Conservation (phyloP, 2,329 filamentous ascomycete genomes). For the Apiospora marii region DNA sequence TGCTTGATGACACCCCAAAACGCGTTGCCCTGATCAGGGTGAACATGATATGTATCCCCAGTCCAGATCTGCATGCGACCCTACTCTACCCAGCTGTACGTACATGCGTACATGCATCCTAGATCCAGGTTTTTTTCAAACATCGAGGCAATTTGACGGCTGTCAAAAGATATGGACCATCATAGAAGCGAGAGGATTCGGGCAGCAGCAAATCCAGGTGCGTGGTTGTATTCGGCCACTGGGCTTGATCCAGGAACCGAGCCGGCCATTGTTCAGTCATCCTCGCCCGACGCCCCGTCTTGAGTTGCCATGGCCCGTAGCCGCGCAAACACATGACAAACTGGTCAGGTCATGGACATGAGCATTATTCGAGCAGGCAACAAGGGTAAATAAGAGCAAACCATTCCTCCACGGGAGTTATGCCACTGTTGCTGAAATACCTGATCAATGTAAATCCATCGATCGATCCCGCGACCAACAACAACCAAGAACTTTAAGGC, state of each 20-base stretch:
- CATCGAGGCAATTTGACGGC: background rate
- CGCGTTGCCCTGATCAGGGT: slow-evolving; percentile 3
- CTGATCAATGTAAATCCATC: background rate
- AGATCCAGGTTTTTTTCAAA: background rate
- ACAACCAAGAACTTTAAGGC: background rate
- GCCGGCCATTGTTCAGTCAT: slow-evolving; percentile 1
- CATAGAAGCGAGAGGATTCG: background rate
- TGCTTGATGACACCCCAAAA: slow-evolving; percentile 1
- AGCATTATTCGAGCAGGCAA: background rate
- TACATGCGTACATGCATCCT: background rate
- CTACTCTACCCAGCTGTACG: slow-evolving; percentile 1
- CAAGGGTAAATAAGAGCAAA: background rate
- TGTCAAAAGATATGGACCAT: background rate
- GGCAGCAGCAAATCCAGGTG: background rate
- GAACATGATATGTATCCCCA: slow-evolving; percentile 9
- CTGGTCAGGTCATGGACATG: slow-evolving; percentile 14
- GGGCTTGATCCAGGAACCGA: background rate
- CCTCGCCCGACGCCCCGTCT: background rate
- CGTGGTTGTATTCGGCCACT: background rate
- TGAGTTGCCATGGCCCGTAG: background rate
- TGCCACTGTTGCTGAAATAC: background rate
- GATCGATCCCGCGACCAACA: background rate
- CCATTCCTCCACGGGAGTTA: background rate
- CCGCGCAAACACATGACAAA: slow-evolving; percentile 15
- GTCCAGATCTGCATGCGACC: slow-evolving; percentile 18